Evolutionary conservation across 2,329 filamentous ascomycete genomes (phyloP).

Genomic region (Emmonsia crescens): DNA sequence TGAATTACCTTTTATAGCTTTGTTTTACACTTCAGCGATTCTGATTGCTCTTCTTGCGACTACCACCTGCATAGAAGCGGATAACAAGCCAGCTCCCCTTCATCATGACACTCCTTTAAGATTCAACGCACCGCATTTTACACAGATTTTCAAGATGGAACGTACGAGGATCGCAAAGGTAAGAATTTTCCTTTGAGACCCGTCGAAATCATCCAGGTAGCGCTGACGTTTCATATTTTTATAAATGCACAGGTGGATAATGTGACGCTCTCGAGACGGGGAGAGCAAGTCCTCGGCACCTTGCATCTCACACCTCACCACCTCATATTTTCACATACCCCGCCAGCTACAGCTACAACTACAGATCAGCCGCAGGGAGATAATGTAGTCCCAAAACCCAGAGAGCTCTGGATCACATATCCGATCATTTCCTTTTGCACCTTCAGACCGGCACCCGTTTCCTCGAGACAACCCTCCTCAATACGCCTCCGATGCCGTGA

Average conservation of each 20-base stretch:
- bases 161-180: conserved; percentile 15
- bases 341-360: conserved; percentile 23
- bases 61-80: neutral
- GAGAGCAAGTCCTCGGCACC: conserved; percentile 47
- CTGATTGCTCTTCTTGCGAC: neutral
- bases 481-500: conserved; percentile 85
- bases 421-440: conserved; percentile 78
- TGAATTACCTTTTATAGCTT: neutral
- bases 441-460: conserved; percentile 60
- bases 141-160: conserved; percentile 9
- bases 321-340: conserved; percentile 51
- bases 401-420: conserved; percentile 88
- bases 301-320: conserved; percentile 54
- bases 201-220: neutral
- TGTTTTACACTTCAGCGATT: neutral
- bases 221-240: neutral
- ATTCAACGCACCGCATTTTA: neutral
- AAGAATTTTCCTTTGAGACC: neutral
- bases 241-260: conserved; percentile 38
- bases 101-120: conserved; percentile 2
- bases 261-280: conserved; percentile 49
- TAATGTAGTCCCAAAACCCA: conserved; percentile 37
- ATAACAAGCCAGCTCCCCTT: neutral
- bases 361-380: conserved; percentile 25
- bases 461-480: conserved; percentile 61